phyloP scores from a whole-genome alignment of 2,329 filamentous ascomycete species.

The Myriosclerotinia curreyana region DNA sequence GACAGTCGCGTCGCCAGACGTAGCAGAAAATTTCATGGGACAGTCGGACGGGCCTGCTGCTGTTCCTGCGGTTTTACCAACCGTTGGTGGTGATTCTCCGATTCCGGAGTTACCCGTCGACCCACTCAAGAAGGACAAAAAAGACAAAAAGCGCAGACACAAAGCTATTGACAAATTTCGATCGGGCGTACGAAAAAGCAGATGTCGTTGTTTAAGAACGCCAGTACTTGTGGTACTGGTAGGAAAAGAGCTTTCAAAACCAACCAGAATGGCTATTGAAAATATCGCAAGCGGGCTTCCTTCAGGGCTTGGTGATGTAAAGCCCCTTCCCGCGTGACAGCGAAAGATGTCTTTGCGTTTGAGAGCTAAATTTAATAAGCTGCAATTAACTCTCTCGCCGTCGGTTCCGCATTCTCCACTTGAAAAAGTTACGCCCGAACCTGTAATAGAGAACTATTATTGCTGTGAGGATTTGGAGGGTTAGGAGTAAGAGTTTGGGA shows the following conservation, averaged over 20 bases:
- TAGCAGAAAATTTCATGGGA: neutral
- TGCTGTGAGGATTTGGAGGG: neutral
- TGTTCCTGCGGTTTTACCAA: slow-evolving; percentile 1
- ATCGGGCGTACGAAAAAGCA: slow-evolving; percentile 16
- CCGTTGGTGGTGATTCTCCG: slow-evolving; percentile 10
- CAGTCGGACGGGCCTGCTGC: slow-evolving; percentile 17
- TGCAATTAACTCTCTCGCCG: slow-evolving; percentile 6
- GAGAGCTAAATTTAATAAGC: slow-evolving; percentile 13
- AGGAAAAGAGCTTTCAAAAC: slow-evolving; percentile 25
- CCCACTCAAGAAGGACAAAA: neutral
- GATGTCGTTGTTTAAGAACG: slow-evolving; percentile 22
- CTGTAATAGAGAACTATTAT: neutral
- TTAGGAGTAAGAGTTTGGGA: neutral
- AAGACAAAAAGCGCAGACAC: slow-evolving; percentile 11
- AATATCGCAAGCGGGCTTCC: slow-evolving; percentile 19
- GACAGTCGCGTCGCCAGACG: neutral
- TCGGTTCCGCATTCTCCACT: neutral
- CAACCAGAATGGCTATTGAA: slow-evolving; percentile 21
- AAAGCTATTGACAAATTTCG: slow-evolving; percentile 18
- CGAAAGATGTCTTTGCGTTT: slow-evolving; percentile 11
- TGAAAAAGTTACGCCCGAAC: neutral
- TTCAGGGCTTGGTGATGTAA: slow-evolving; percentile 9
- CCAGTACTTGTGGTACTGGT: slow-evolving; percentile 24
- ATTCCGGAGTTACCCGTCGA: neutral
- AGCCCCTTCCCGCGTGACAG: slow-evolving; percentile 8